Percentiles rank a stretch among this genome's conserved stretches.
Evolutionary conservation across 2,329 filamentous ascomycete genomes (phyloP).

Genomic region (Bimuria novae-zelandiae): DNA sequence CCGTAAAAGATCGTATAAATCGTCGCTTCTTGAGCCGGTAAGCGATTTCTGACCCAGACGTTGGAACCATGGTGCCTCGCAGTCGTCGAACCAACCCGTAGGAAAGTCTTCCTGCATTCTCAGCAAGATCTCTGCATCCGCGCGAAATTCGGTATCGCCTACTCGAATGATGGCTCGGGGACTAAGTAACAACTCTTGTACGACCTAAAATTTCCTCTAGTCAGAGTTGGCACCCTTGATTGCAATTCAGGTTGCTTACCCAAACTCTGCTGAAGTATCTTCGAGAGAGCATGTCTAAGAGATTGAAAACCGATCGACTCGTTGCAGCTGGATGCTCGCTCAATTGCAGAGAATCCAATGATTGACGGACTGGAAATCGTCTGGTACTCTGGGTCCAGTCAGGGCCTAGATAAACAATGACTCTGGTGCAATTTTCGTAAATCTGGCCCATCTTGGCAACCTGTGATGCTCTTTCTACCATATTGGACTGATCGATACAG

Average conservation of each 20-base stretch:
- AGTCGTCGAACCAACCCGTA: constrained; percentile 3
- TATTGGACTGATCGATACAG: constrained; percentile 24
- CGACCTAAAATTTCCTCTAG: neutral
- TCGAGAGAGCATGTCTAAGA: neutral
- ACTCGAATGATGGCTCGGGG: constrained; percentile 12
- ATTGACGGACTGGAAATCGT: neutral
- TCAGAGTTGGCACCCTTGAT: neutral
- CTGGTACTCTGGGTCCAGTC: constrained; percentile 11
- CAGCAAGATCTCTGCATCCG: neutral
- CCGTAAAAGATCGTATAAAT: constrained; percentile 5
- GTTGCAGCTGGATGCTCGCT: no score
- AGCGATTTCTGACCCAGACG: constrained; percentile 8
- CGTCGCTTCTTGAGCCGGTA: neutral
- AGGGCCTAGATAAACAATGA: constrained; percentile 23
- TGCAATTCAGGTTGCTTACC: neutral
- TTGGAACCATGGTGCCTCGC: constrained; percentile 13
- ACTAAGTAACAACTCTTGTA: constrained; percentile 16
- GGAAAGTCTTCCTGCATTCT: neutral
- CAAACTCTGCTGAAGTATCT: constrained; percentile 14
- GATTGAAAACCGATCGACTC: no score
- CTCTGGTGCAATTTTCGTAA: constrained; percentile 9
- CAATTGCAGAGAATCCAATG: neutral
- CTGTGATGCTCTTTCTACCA: constrained; percentile 19
- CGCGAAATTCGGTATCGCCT: constrained; percentile 10
- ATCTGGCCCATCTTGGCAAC: constrained; percentile 27